Evolutionary conservation across 768 basidiomycete genomes (phyloP).

Genomic region (Cytidiella melzeri): DNA sequence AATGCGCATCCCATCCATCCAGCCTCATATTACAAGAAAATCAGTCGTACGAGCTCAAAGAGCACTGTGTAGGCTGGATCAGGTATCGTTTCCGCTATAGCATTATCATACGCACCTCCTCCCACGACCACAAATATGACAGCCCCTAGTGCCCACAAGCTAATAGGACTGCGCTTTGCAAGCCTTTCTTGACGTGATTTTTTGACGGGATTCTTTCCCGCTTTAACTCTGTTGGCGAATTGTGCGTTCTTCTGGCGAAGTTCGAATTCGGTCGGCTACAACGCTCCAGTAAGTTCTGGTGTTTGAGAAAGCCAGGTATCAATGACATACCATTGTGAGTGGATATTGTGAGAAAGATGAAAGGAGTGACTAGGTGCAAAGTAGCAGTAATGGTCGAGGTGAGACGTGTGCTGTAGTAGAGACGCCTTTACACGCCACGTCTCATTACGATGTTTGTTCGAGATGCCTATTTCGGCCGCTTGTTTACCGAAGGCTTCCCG

Average conservation of each 20-base stretch:
- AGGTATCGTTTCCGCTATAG: background rate
- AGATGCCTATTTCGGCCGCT: slow-evolving; percentile 2
- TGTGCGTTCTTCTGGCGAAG: slow-evolving; percentile 75
- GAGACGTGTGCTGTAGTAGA: slow-evolving; percentile 9
- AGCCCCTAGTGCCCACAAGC: slow-evolving; percentile 66
- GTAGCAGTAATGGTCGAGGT: slow-evolving; percentile 4
- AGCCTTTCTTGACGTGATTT: slow-evolving; percentile 66
- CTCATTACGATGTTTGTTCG: background rate
- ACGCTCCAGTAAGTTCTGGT: background rate
- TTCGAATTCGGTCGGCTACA: slow-evolving; percentile 76
- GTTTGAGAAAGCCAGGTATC: slow-evolving; percentile 21
- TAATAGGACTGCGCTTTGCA: slow-evolving; percentile 69
- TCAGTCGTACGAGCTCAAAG: slow-evolving; percentile 61
- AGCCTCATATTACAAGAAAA: slow-evolving; percentile 48
- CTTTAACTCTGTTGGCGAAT: slow-evolving; percentile 66
- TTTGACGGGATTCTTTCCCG: slow-evolving; percentile 73
- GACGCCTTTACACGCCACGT: slow-evolving; percentile 11
- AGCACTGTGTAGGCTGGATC: slow-evolving; percentile 41
- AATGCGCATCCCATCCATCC: background rate
- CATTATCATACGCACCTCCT: slow-evolving; percentile 51
- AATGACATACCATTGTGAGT: slow-evolving; percentile 7
- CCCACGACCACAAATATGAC: slow-evolving; percentile 74
- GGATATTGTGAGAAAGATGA: background rate
- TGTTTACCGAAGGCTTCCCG: slow-evolving; percentile 21
- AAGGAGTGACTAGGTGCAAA: slow-evolving; percentile 27